Conservation (phyloP, 108 stramenopile genomes). For the Fistulifera solaris region DNA sequence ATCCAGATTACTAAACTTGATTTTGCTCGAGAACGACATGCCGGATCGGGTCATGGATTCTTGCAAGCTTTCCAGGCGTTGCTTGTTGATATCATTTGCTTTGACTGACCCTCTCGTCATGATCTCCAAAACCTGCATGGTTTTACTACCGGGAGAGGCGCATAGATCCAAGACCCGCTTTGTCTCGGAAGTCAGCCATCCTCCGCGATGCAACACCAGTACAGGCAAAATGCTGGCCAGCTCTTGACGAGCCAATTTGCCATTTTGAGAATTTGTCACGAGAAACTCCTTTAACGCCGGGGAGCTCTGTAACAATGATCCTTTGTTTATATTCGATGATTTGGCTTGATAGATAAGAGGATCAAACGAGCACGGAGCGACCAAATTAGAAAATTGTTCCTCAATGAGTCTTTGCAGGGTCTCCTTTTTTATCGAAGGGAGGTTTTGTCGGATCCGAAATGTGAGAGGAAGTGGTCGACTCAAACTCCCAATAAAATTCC, state of each 20-base stretch:
- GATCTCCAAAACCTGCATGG: conserved; percentile 68
- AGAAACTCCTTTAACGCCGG: conserved; percentile 50
- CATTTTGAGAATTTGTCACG: conserved; percentile 30
- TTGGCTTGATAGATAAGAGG: neutral
- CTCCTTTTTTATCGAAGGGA: neutral
- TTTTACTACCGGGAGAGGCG: conserved; percentile 80
- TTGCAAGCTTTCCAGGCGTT: conserved; percentile 47
- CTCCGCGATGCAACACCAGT: conserved; percentile 23
- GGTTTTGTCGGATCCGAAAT: conserved; percentile 24
- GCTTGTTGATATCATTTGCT: conserved; percentile 76
- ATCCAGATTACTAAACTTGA: conserved; percentile 40
- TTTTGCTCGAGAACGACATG: conserved; percentile 12
- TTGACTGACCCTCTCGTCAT: conserved; percentile 34
- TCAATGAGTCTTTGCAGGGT: neutral
- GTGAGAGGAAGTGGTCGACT: conserved; percentile 25
- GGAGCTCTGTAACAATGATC: conserved; percentile 4
- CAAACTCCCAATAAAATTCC: conserved; percentile 11
- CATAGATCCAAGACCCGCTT: conserved; percentile 67
- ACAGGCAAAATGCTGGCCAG: conserved; percentile 73
- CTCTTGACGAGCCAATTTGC: conserved; percentile 68
- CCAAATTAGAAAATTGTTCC: neutral
- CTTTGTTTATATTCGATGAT: conserved; percentile 5
- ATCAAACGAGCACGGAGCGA: neutral
- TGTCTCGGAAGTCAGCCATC: conserved; percentile 8
- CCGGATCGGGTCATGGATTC: conserved; percentile 64